Percentiles rank a stretch among this genome's conserved stretches.
These are phyloP conservation scores for Mortierella polycephala DNA, from an alignment of 371 early-diverging fungal genomes.

Conservation along the genomic window DNA sequence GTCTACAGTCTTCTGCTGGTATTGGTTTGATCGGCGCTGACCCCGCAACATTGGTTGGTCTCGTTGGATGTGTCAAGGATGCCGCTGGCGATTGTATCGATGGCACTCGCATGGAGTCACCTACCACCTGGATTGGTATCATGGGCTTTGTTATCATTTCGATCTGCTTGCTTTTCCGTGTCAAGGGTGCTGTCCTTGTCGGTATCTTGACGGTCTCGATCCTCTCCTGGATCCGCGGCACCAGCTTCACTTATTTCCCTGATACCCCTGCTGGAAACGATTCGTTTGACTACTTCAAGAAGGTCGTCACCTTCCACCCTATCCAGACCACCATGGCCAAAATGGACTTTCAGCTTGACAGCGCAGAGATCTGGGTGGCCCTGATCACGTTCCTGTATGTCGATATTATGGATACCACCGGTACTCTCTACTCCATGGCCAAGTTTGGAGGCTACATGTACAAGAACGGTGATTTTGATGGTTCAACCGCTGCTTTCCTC, in stretches of 20 bases:
- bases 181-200: slow-evolving; percentile 79
- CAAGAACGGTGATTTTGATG: slow-evolving; percentile 81
- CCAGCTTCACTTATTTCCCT: slow-evolving; percentile 80
- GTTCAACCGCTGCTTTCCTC: slow-evolving; percentile 78
- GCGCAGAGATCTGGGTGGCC: slow-evolving; percentile 80
- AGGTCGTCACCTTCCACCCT: slow-evolving; percentile 75
- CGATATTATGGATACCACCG: slow-evolving; percentile 86
- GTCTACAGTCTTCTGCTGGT: slow-evolving; percentile 81
- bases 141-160: slow-evolving; percentile 78
- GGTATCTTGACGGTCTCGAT: slow-evolving; percentile 77
- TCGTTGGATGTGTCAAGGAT: slow-evolving; percentile 71
- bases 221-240: slow-evolving; percentile 76
- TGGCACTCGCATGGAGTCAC: slow-evolving; percentile 69
- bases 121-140: slow-evolving; percentile 80
- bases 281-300: slow-evolving; percentile 78
- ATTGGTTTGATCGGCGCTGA: slow-evolving; percentile 76
- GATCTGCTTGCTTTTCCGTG: slow-evolving; percentile 71
- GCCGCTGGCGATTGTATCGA: slow-evolving; percentile 60
- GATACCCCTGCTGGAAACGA: slow-evolving; percentile 69
- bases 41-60: slow-evolving; percentile 71
- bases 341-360: slow-evolving; percentile 71
- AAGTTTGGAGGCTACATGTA: slow-evolving; percentile 82
- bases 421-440: slow-evolving; percentile 84
- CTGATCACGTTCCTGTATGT: slow-evolving; percentile 85
- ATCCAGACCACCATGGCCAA: slow-evolving; percentile 67